Base-by-base conservation (phyloP, 2,329 filamentous ascomycete species). In the Colletotrichum tabaci region DNA sequence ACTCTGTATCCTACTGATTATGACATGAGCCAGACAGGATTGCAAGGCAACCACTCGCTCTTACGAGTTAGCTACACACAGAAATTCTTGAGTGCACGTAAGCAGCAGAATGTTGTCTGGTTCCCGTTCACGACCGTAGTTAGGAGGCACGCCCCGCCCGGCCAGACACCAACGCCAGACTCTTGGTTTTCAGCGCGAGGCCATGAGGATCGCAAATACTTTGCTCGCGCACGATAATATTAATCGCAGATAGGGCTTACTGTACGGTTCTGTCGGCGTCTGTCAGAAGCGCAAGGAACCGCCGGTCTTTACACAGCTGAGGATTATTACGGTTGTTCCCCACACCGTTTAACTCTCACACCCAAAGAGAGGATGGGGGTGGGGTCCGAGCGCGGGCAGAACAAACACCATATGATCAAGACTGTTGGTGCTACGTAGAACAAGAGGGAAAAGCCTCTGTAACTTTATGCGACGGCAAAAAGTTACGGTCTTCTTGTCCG, bases 381-480 rank as follows among this genome's bases (percentile, higher is more conserved):
- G 18, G 26, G 30, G 53, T 23, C 30, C 23, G 26, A 50, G 57
- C 49, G 58, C 42, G 13, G 49, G 38, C 30, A 62, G 15, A 61
- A 47, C 40, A 12, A 67, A 55, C 23, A 2, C 16, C 46, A 40
- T 8, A 5, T 30, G 6, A 30, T 5, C 26, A 40, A 18, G 16
- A 21, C 38, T 47, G n/a, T 47, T 21, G 23, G 18, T 40, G 21
- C 35, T 21, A 60, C 42, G 40, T 16, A 30, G 26, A 30, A 30
- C 26, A 35, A 35, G 30, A 35, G 30, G 8, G 30, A 35, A 35
- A 35, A 35, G 42, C 52, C 18, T 18, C n/a, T n/a, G 13, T 23
- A 58, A 58, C 44, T 44, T 38, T 26, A 30, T 42, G 50, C 2
- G 23, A 53, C 18, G 50, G 13, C 47, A 10, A n/a, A 35, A 35